These are phyloP conservation scores for Blastobotrys muscicola DNA, from an alignment of 805 yeast genomes.

Conservation along the genomic window DNA sequence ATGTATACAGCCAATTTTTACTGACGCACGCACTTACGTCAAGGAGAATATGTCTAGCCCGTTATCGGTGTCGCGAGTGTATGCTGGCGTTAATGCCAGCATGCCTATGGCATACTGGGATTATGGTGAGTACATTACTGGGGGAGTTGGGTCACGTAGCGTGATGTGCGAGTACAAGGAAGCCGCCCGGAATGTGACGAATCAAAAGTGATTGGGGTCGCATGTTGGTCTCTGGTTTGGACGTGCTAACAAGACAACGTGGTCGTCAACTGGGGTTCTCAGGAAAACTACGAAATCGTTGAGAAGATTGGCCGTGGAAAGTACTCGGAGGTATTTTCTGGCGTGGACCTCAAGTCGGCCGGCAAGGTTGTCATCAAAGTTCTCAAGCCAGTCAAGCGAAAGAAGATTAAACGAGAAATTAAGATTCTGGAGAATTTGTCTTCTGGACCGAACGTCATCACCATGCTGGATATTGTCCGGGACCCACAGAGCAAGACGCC, in stretches of 20 bases:
- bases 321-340: slow-evolving; percentile 88
- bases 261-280: slow-evolving; percentile 74
- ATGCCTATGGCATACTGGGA: slow-evolving; percentile 86
- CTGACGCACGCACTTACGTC: no score
- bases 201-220: slow-evolving; percentile 2
- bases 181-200: neutral
- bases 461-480: slow-evolving; percentile 72
- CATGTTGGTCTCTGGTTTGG: slow-evolving; percentile 1
- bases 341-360: slow-evolving; percentile 50
- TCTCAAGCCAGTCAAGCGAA: slow-evolving; percentile 84
- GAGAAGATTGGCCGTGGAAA: slow-evolving; percentile 86
- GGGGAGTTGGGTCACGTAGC: neutral
- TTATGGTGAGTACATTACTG: slow-evolving; percentile 29
- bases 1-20: no score
- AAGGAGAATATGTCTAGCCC: no score
- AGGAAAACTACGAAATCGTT: slow-evolving; percentile 75
- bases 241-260: slow-evolving; percentile 37
- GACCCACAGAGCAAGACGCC: slow-evolving; percentile 70
- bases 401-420: slow-evolving; percentile 86
- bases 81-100: slow-evolving; percentile 64
- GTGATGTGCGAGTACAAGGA: neutral
- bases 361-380: slow-evolving; percentile 78
- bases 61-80: slow-evolving; percentile 52
- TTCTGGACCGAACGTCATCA: slow-evolving; percentile 74
- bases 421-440: slow-evolving; percentile 76